Conservation (phyloP, 1,284 basidiomycete genomes). For the Puccinia horiana region DNA sequence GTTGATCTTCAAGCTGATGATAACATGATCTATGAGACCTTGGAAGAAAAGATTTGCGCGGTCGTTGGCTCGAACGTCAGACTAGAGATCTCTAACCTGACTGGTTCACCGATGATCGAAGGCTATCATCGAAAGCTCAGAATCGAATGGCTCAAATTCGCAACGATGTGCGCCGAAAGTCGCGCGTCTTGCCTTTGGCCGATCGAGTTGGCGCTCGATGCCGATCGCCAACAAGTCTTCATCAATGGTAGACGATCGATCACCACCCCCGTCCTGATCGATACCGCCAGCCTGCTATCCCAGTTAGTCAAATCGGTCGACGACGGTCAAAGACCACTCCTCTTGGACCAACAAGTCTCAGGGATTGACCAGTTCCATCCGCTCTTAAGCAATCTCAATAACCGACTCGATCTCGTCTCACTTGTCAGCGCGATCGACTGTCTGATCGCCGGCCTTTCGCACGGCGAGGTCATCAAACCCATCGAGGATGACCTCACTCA, state of each 20-base stretch:
- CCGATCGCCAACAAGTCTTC: slow-evolving; percentile 34
- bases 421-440: slow-evolving; percentile 16
- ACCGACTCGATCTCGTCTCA: slow-evolving; percentile 28
- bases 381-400: slow-evolving; percentile 33
- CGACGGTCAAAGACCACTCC: background rate
- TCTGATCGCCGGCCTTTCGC: slow-evolving; percentile 17
- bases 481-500: slow-evolving; percentile 45
- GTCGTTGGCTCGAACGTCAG: slow-evolving; percentile 82
- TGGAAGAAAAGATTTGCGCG: slow-evolving; percentile 74
- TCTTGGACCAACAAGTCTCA: slow-evolving; percentile 24
- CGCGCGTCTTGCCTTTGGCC: slow-evolving; percentile 41
- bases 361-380: slow-evolving; percentile 31
- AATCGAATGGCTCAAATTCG: slow-evolving; percentile 49
- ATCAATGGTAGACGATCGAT: slow-evolving; percentile 45
- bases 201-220: slow-evolving; percentile 45
- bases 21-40: slow-evolving; percentile 64
- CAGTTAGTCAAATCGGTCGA: slow-evolving; percentile 27
- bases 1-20: slow-evolving; percentile 54
- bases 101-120: slow-evolving; percentile 74
- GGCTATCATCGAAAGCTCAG: slow-evolving; percentile 63
- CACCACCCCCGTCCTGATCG: slow-evolving; percentile 45
- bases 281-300: slow-evolving; percentile 31
- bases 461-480: slow-evolving; percentile 17
- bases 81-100: slow-evolving; percentile 71
- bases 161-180: slow-evolving; percentile 47